These are phyloP conservation scores for Leccinum longicurvipes DNA, from an alignment of 768 basidiomycete species.

Conservation along the genomic window DNA sequence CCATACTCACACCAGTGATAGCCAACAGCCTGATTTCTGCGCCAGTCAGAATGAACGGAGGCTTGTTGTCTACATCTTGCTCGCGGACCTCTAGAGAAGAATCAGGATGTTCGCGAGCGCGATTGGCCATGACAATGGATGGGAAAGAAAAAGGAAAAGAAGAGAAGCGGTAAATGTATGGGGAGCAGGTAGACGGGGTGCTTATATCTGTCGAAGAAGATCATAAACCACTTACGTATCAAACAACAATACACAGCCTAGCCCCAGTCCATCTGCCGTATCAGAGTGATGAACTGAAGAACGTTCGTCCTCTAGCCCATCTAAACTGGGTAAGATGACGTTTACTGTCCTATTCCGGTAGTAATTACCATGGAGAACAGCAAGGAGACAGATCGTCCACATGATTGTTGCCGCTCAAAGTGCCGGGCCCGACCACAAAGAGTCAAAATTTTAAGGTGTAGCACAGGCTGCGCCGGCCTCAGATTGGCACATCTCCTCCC, in stretches of 20 bases:
- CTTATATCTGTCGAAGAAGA: constrained; percentile 4
- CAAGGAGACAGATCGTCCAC: neutral
- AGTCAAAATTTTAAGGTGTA: neutral
- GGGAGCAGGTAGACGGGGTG: too few relatives aligned
- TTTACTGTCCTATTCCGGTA: neutral
- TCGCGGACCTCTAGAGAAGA: constrained; percentile 28
- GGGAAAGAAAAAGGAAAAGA: neutral
- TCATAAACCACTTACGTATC: neutral
- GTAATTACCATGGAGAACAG: constrained; percentile 6
- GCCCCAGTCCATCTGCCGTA: neutral
- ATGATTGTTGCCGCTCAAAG: neutral
- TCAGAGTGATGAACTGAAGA: constrained; percentile 1
- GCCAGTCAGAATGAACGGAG: constrained; percentile 38
- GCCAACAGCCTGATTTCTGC: constrained; percentile 58
- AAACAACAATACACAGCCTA: constrained; percentile 6
- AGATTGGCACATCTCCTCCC: too few relatives aligned
- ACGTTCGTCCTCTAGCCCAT: constrained; percentile 8
- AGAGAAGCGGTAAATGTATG: neutral
- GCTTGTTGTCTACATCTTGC: constrained; percentile 27
- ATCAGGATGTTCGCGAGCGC: neutral
- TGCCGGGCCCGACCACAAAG: neutral
- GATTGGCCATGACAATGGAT: constrained; percentile 9
- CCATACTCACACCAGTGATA: constrained; percentile 52
- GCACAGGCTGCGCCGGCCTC: neutral
- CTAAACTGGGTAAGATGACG: neutral